These are phyloP conservation scores for Knoxia roxburghii DNA, from an alignment of 257 asterid species.

Conservation along the genomic window DNA sequence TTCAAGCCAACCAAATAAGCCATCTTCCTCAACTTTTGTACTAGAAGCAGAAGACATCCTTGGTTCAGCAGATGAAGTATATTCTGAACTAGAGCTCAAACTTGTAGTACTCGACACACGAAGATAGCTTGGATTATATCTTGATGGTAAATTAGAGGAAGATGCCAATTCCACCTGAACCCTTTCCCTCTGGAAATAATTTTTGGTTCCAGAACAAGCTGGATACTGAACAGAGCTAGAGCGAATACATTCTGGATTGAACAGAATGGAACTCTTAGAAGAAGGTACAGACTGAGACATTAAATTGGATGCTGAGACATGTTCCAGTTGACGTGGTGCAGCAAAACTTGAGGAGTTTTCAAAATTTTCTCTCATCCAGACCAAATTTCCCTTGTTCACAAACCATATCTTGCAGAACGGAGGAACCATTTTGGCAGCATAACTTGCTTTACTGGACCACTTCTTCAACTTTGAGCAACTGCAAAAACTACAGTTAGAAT, in stretches of 20 bases:
- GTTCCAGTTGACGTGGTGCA: constrained; percentile 25
- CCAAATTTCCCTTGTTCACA: constrained; percentile 61
- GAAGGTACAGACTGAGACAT: constrained; percentile 31
- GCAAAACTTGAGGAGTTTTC: constrained; percentile 29
- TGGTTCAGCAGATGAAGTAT: constrained; percentile 27
- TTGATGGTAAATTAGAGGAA: constrained; percentile 15
- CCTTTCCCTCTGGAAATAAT: constrained; percentile 13
- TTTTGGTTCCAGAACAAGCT: constrained; percentile 23
- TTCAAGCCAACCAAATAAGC: constrained; percentile 30
- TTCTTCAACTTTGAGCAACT: constrained; percentile 61
- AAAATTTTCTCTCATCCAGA: constrained; percentile 58
- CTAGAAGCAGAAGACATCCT: constrained; percentile 25
- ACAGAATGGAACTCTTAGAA: constrained; percentile 23
- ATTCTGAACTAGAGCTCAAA: constrained; percentile 25
- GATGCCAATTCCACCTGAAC: constrained; percentile 10
- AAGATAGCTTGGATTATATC: constrained; percentile 17
- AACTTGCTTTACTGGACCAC: constrained; percentile 62
- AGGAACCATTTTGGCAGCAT: constrained; percentile 55
- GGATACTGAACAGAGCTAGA: constrained; percentile 25
- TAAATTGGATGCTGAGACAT: constrained; percentile 24
- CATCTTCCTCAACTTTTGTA: constrained; percentile 33
- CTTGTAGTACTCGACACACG: constrained; percentile 24
- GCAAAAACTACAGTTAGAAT: constrained; percentile 20
- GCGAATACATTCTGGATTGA: constrained; percentile 18
- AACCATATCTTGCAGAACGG: constrained; percentile 70